phyloP scores from a whole-genome alignment of 768 basidiomycete genomes.

The Mycena rebaudengoi region DNA sequence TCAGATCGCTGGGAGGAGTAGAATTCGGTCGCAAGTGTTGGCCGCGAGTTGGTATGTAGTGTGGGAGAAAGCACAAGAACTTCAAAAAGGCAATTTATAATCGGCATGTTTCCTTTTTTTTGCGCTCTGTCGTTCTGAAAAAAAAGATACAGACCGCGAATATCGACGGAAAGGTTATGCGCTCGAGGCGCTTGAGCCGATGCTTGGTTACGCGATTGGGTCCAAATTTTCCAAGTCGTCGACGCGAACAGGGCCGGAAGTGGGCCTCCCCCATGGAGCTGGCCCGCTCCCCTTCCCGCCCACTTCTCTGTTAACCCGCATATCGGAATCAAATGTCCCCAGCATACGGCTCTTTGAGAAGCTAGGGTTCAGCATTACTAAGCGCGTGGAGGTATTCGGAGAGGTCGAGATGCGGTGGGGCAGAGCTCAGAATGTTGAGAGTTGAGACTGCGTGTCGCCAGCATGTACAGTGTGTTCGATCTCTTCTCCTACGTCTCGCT shows the following conservation, averaged over 20 bases:
- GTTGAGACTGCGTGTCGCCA: too few relatives aligned
- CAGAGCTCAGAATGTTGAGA: not conserved
- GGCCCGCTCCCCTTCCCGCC: conserved; percentile 53
- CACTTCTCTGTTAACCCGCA: conserved; percentile 68
- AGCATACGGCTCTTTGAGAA: conserved; percentile 79
- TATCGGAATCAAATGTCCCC: conserved; percentile 71
- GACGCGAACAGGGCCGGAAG: too few relatives aligned
- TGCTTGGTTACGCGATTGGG: conserved; percentile 74
- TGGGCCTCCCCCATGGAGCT: not conserved
- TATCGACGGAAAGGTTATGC: conserved; percentile 79
- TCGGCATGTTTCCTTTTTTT: too few relatives aligned
- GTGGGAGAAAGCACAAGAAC: too few relatives aligned
- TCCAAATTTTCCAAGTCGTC: too few relatives aligned
- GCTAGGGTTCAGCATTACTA: conserved; percentile 78
- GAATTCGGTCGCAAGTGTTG: too few relatives aligned
- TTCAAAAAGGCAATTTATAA: too few relatives aligned
- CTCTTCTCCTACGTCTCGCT: too few relatives aligned
- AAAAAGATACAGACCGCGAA: conserved; percentile 70
- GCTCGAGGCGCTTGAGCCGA: conserved; percentile 64
- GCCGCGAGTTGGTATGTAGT: too few relatives aligned
- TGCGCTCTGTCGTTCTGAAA: too few relatives aligned
- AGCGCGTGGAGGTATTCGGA: conserved; percentile 75
- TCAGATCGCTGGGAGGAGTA: too few relatives aligned
- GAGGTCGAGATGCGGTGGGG: conserved; percentile 83
- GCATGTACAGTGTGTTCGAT: too few relatives aligned